Conservation (phyloP, 495 filamentous ascomycete genomes). For the Staphylotrichum tortipilum region DNA sequence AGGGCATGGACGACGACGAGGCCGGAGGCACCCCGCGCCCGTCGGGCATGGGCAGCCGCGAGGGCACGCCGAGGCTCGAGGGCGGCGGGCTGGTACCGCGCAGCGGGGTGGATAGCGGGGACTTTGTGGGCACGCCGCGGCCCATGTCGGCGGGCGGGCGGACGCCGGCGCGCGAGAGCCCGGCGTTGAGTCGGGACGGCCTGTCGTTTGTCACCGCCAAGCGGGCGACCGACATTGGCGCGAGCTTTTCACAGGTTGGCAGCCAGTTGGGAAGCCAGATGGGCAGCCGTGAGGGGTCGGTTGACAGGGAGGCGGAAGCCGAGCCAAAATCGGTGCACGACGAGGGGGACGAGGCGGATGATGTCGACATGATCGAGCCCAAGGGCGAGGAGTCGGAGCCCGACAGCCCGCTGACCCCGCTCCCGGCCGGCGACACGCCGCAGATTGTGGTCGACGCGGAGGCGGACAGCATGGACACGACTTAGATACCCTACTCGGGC, state of each 20-base stretch:
- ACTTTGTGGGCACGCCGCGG: conserved; percentile 39
- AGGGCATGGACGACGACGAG: conserved; percentile 79
- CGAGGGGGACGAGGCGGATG: conserved; percentile 53
- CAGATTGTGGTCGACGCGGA: conserved; percentile 46
- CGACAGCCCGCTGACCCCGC: conserved; percentile 22
- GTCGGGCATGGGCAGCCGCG: conserved; percentile 27
- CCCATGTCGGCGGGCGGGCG: conserved; percentile 42
- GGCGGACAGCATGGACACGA: conserved; percentile 64
- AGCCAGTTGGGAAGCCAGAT: conserved; percentile 19
- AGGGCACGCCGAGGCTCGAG: conserved; percentile 32
- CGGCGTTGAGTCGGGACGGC: conserved; percentile 21
- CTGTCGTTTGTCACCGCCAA: conserved; percentile 26
- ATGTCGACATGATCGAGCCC: conserved; percentile 45
- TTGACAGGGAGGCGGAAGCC: conserved; percentile 8
- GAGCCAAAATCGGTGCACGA: conserved; percentile 40
- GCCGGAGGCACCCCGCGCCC: conserved; percentile 30
- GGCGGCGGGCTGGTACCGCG: conserved; percentile 32
- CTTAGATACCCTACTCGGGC: no score
- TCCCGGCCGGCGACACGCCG: conserved; percentile 39
- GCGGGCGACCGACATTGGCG: conserved; percentile 36
- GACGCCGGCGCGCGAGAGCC: conserved; percentile 57
- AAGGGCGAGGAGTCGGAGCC: conserved; percentile 34
- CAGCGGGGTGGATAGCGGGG: conserved; percentile 30
- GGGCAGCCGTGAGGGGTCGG: conserved; percentile 17
- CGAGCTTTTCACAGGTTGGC: conserved; percentile 36